phyloP scores from a whole-genome alignment of 2,329 filamentous ascomycete genomes.

The Neonectria punicea region DNA sequence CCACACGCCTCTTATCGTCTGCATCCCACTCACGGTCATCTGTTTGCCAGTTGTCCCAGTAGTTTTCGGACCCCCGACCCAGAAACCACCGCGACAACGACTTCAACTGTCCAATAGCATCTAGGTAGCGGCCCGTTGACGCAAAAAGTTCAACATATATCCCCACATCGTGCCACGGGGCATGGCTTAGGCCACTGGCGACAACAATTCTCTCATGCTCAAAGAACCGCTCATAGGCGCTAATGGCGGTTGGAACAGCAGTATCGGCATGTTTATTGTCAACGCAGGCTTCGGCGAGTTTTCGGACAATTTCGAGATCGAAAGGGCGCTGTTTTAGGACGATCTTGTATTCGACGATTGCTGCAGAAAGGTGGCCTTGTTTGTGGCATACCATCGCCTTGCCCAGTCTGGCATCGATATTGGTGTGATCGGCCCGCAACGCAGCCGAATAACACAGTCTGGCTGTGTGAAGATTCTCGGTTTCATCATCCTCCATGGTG shows the following conservation, averaged over 20 bases:
- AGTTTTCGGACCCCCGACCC: slow-evolving; percentile 76
- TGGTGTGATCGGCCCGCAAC: slow-evolving; percentile 65
- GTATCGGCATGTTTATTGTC: slow-evolving; percentile 60
- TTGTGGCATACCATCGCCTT: slow-evolving; percentile 69
- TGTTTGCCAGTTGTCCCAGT: slow-evolving; percentile 77
- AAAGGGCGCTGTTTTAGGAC: slow-evolving; percentile 63
- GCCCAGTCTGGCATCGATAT: slow-evolving; percentile 67
- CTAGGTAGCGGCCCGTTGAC: slow-evolving; percentile 68
- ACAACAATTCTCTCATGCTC: slow-evolving; percentile 51
- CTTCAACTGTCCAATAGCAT: slow-evolving; percentile 77
- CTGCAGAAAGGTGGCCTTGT: slow-evolving; percentile 63
- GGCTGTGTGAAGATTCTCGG: slow-evolving; percentile 62
- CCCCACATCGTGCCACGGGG: slow-evolving; percentile 84
- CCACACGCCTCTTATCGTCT: slow-evolving; percentile 73
- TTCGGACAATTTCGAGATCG: slow-evolving; percentile 65
- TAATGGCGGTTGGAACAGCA: slow-evolving; percentile 53
- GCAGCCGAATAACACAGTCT: slow-evolving; percentile 69
- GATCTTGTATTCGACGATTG: slow-evolving; percentile 66
- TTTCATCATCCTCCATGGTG: slow-evolving; percentile 58
- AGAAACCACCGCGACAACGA: slow-evolving; percentile 83
- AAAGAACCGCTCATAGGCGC: slow-evolving; percentile 61
- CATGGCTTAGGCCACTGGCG: slow-evolving; percentile 48
- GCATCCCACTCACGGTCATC: slow-evolving; percentile 94
- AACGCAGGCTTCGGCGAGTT: slow-evolving; percentile 66
- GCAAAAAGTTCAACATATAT: slow-evolving; percentile 86